Evolutionary conservation across 805 yeast species (phyloP), one percentile per base, ranked within the genome.

Genomic region (Pichia eremophila): DNA sequence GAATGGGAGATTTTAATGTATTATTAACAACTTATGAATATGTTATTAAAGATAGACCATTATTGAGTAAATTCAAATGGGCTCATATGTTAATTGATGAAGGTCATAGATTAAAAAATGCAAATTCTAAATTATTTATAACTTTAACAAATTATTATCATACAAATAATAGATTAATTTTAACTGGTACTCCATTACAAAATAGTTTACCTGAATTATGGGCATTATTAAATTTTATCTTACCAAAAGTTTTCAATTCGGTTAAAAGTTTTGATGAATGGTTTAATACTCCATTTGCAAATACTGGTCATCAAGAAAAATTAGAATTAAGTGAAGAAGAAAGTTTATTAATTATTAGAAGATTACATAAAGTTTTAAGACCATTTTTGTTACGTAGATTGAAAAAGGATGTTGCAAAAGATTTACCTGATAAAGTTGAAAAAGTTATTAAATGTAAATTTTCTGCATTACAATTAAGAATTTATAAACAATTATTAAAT

Each of bases 71-170:
- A 57, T 77, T 82, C 55, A 76, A 76, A 53, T 85, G 90, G 81
- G 83, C 84, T 39, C 91, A 86, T 63, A 85, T 85, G 91, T 84
- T 85, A 54, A 85, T 85, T 54, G 95, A 85, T 71, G 95, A 85
- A 72, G 95, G 95, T 64, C 95, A 85, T 65, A 73, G 95, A 67
- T 82, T 85, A 89, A 85, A 85, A 61, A 85, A 85, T 60, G 72
- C 89, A 2, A 77, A 77, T 48, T 83, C 91, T 3, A 85, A 85
- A 59, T 68, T 85, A 47, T 83, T 91, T 0, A 70, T 70, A 46
- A 85, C 93, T 0, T 77, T 85, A 55, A 78, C 83, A 35, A 78
- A 75, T 47, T 83, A 78, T 57, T 85, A 86, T 57, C 81, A 76
- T 54, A 82, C 93, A 1, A 81, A 82, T 60, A 79, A 85, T 60